Evolutionary conservation across 768 basidiomycete genomes (phyloP).

Genomic region (Pisolithus marmoratus): DNA sequence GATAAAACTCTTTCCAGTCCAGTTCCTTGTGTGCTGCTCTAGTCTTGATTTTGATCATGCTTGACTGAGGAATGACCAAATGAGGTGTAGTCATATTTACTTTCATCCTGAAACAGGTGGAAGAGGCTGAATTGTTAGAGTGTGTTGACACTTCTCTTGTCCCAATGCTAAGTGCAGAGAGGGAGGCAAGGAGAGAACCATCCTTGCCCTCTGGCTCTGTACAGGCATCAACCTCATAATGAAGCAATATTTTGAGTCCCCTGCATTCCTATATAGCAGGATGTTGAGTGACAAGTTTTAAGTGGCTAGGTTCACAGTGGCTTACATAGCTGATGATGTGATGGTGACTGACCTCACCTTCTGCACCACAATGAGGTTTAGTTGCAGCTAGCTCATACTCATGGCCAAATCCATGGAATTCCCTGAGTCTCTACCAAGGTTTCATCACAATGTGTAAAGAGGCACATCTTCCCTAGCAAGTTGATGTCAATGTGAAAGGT

Average conservation of each 20-base stretch:
- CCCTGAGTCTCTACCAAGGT: background rate
- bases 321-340: slow-evolving; percentile 60
- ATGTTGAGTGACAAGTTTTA: background rate
- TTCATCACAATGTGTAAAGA: slow-evolving; percentile 52
- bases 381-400: slow-evolving; percentile 66
- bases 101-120: slow-evolving; percentile 5
- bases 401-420: slow-evolving; percentile 46
- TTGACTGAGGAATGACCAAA: slow-evolving; percentile 29
- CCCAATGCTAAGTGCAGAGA: slow-evolving; percentile 20
- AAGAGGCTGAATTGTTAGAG: background rate
- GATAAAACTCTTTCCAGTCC: slow-evolving; percentile 58
- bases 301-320: background rate
- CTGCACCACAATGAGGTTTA: slow-evolving; percentile 44
- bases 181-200: slow-evolving; percentile 22
- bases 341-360: slow-evolving; percentile 50
- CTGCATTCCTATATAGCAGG: slow-evolving; percentile 42
- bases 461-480: no score
- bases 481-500: no score
- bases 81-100: slow-evolving; percentile 22
- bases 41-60: slow-evolving; percentile 33
- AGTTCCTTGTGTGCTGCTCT: slow-evolving; percentile 22
- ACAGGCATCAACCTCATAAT: slow-evolving; percentile 50
- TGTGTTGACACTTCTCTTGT: background rate
- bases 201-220: slow-evolving; percentile 9
- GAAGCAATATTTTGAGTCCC: slow-evolving; percentile 53